Evolutionary conservation across 1,284 basidiomycete species (phyloP).

Genomic region (Fomitopsis schrenkii): DNA sequence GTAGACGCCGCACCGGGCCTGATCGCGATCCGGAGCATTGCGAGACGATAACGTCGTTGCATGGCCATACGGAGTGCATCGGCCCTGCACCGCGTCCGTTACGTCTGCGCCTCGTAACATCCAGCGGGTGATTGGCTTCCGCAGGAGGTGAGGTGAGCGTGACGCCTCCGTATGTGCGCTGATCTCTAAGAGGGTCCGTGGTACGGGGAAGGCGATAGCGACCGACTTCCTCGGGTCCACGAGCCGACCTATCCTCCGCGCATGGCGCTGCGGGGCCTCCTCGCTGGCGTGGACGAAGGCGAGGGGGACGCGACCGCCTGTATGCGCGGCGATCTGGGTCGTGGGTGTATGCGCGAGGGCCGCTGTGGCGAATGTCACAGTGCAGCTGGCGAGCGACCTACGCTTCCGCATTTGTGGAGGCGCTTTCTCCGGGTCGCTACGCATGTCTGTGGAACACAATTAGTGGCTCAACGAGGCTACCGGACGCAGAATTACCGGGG

Average conservation of each 20-base stretch:
- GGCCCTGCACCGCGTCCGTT: not conserved
- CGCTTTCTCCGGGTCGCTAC: not conserved
- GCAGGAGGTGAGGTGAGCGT: not conserved
- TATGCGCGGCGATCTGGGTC: constrained; percentile 2
- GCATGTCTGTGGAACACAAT: not conserved
- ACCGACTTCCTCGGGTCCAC: not conserved
- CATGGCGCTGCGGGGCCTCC: not conserved
- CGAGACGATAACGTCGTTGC: not conserved
- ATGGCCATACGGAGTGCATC: not conserved
- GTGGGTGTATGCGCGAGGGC: constrained; percentile 1
- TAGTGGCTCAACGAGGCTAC: not conserved
- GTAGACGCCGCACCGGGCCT: not conserved
- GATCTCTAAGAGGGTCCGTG: too few species aligned
- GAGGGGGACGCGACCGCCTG: not conserved
- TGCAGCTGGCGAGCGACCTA: not conserved
- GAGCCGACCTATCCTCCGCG: not conserved
- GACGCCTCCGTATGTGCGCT: not conserved
- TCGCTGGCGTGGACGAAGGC: not conserved
- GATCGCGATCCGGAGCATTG: not conserved
- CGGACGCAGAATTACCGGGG: not conserved
- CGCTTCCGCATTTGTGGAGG: not conserved
- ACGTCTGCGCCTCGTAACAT: not conserved
- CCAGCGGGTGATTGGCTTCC: constrained; percentile 2
- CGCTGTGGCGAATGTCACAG: not conserved
- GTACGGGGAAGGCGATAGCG: not conserved